These are phyloP conservation scores for Ceratopteris richardii DNA, from an alignment of 75 land plant genomes.

Conservation along the genomic window DNA sequence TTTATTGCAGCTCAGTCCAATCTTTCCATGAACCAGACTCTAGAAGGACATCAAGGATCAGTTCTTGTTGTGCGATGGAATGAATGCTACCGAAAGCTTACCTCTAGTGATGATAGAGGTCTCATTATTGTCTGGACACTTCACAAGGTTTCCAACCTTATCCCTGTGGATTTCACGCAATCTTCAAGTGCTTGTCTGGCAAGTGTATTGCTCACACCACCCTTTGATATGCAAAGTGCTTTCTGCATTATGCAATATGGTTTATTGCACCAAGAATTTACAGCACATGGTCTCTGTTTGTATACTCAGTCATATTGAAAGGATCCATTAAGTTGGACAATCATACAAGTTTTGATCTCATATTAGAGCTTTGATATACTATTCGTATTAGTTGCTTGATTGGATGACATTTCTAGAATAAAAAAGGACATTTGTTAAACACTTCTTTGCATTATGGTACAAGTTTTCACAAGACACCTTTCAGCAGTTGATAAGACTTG, in stretches of 20 bases:
- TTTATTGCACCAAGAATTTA: too few relatives aligned
- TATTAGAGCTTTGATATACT: too few relatives aligned
- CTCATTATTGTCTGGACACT: slow-evolving; percentile 41
- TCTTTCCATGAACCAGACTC: slow-evolving; percentile 35
- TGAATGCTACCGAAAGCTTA: slow-evolving; percentile 33
- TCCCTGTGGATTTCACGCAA: slow-evolving; percentile 2
- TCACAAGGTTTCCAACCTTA: slow-evolving; percentile 25
- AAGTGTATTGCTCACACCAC: slow-evolving; percentile 2
- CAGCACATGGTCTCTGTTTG: too few relatives aligned
- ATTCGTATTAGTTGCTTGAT: too few relatives aligned
- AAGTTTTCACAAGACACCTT: too few relatives aligned
- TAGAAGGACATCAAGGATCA: slow-evolving; percentile 34
- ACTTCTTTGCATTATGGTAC: too few relatives aligned
- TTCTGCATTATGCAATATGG: background rate
- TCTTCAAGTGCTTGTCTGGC: slow-evolving; percentile 7
- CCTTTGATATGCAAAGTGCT: background rate
- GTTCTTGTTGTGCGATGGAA: slow-evolving; percentile 37
- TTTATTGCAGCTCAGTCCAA: slow-evolving; percentile 26
- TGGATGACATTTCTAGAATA: too few relatives aligned
- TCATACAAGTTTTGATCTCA: too few relatives aligned
- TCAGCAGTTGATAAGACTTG: too few relatives aligned
- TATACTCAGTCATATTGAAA: too few relatives aligned
- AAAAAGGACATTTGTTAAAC: too few relatives aligned
- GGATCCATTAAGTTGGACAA: too few relatives aligned
- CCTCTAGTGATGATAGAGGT: slow-evolving; percentile 38